Percentiles rank a stretch among this genome's conserved stretches.
Evolutionary conservation across 2,329 filamentous ascomycete species (phyloP).

Genomic region (Magnaporthiopsis poae): DNA sequence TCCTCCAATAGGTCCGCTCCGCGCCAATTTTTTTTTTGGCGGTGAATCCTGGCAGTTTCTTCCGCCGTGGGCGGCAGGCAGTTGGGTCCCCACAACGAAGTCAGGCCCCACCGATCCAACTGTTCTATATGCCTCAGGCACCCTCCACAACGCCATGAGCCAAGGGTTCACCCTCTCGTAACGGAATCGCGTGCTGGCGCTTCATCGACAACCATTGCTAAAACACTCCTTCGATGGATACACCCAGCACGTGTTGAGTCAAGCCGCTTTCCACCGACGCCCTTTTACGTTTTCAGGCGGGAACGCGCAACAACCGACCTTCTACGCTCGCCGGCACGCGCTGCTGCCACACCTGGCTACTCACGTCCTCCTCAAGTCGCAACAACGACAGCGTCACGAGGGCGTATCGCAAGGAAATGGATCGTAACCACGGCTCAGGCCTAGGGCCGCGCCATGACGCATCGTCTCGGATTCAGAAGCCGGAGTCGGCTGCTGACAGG

Average conservation of each 20-base stretch:
- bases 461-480: slow-evolving; percentile 44
- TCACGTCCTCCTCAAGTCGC: neutral
- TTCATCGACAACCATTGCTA: no score
- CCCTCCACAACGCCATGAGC: no score
- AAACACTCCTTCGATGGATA: no score
- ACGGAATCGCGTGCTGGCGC: no score
- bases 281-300: neutral
- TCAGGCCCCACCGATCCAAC: no score
- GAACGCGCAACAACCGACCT: neutral
- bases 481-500: slow-evolving; percentile 51
- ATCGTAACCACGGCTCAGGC: slow-evolving; percentile 40
- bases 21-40: slow-evolving; percentile 8
- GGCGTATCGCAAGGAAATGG: slow-evolving; percentile 20
- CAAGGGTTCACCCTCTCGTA: no score
- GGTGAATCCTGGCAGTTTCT: slow-evolving; percentile 3
- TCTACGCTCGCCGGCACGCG: neutral
- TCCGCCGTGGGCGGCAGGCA: neutral
- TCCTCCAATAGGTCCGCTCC: neutral
- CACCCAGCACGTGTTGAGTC: no score
- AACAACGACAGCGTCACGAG: neutral
- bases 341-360: neutral
- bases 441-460: slow-evolving; percentile 48
- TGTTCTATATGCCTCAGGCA: no score
- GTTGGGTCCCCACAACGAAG: neutral
- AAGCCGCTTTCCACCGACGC: neutral